phyloP scores from a whole-genome alignment of 1,139 yeast genomes.

The Blastobotrys malaysiensis region DNA sequence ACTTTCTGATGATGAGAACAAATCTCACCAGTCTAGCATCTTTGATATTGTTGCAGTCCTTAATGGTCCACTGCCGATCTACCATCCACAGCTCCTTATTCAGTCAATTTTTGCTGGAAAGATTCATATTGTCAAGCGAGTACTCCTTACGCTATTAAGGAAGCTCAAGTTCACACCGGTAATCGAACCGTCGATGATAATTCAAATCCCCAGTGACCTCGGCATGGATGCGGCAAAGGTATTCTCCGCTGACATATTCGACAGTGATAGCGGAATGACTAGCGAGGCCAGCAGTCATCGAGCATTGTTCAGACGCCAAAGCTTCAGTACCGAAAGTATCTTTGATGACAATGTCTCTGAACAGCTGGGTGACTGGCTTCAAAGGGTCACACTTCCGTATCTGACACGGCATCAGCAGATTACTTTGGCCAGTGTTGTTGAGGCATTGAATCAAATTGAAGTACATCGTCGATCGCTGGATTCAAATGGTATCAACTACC shows the following conservation, averaged over 20 bases:
- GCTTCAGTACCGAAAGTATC: constrained; percentile 6
- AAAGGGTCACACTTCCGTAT: constrained; percentile 65
- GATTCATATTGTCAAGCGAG: constrained; percentile 48
- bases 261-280: constrained; percentile 3
- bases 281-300: constrained; percentile 6
- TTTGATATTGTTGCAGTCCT: constrained; percentile 67
- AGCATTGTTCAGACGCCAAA: constrained; percentile 8
- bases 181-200: constrained; percentile 23
- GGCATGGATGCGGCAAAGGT: constrained; percentile 16
- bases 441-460: constrained; percentile 53
- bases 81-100: constrained; percentile 85
- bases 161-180: constrained; percentile 49
- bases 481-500: constrained; percentile 64
- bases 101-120: constrained; percentile 69
- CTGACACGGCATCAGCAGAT: constrained; percentile 89
- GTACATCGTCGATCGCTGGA: constrained; percentile 53
- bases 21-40: constrained; percentile 33
- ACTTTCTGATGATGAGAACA: constrained; percentile 31
- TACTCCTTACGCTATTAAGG: constrained; percentile 48
- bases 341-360: constrained; percentile 27
- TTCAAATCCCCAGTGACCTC: constrained; percentile 25
- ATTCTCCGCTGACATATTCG: constrained; percentile 9
- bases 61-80: constrained; percentile 85
- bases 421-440: constrained; percentile 65
- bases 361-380: constrained; percentile 53